Evolutionary conservation across 345 rosid genomes (phyloP), one percentile per base, ranked within the genome.

Genomic region (Hibiscus mutabilis): DNA sequence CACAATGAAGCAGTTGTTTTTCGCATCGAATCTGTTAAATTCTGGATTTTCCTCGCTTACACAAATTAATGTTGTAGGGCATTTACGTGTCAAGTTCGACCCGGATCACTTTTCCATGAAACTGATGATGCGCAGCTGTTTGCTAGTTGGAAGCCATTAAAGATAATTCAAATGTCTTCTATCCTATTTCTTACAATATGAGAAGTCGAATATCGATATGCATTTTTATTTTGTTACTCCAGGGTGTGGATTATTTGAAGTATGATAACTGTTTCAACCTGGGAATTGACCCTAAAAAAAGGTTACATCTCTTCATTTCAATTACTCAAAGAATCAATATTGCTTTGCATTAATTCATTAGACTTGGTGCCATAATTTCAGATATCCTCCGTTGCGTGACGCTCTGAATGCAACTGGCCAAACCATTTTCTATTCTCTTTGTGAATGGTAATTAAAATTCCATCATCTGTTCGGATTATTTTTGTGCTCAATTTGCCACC

Each of bases 191-290:
- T 60, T 16, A 59, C 2, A 37, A 40, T 22, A 21, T 12, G 21
- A 13, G 22, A 66, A 66, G 37, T 46, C 14, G 46, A 35, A 14
- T 65, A 22, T 12, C 5, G 6, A n/a, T 27, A 27, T 22, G 62
- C 33, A 71, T 72, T 42, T 14, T 60, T 70, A 9, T 68, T 74
- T 14, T 74, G 57, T 76, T 80, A 24, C 25, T 19, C 25, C 85
- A 94, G 98, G 97, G 78, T 76, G 92, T 94, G 68, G 98, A 94
- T 76, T 94, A 94, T 84, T 84, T 91, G 86, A 94, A 94, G 84
- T 91, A 94, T 59, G 98, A 94, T 80, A 94, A 94, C 75, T 94
- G 97, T 81, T 94, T 83, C 80, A 94, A 94, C 84, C 84, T 94
- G 49, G 98, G 96, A 51, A 87, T 94, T 18, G 64, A 84, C 53